Evolutionary conservation across 371 early-diverging fungal species (phyloP), one percentile per base, ranked within the genome.

Genomic region (Rhizomucor miehei): DNA sequence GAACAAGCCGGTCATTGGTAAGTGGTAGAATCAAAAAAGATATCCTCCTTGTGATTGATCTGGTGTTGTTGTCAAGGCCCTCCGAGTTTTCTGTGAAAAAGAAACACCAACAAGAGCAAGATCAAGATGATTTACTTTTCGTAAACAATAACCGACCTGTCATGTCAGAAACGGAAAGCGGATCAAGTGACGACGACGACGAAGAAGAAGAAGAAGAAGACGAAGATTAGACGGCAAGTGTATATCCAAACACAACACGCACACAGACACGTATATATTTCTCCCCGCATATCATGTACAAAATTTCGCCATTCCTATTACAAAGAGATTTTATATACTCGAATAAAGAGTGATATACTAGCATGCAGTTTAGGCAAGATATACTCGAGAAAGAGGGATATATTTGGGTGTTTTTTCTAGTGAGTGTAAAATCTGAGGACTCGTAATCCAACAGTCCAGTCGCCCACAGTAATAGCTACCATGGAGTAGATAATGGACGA

Each of bases 1-100:
- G 83, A 84, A 54, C 76, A 77, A 51, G 58, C 77, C 13, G 80
- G 79, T 9, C 71, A 75, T 69, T 86, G 90, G 89, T 85, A 81
- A 51, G 46, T 39, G 49, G 17, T 45, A 50, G 49, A 52, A 39
- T 34, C 1, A 50, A 57, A 16, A 20, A 14, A 46, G 17, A 36
- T 44, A 13, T 41, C 6, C 23, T 29, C 19, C 14, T n/a, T n/a
- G n/a, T 36, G 36, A 24, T 44, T 38, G n/a, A 21, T 46, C 37
- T n/a, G n/a, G n/a, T n/a, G n/a, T n/a, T n/a, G n/a, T n/a, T n/a
- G n/a, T 11, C 0, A 43, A 72, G 73, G 77, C 77, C 77, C 1
- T 38, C 44, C 6, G 69, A 68, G 44, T 83, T 81, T 54, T 68
- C 69, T 20, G 24, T 45, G 44, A 37, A 54, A 40, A 52, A 56